phyloP scores from a whole-genome alignment of 768 basidiomycete species.

The Collybiopsis luxurians region DNA sequence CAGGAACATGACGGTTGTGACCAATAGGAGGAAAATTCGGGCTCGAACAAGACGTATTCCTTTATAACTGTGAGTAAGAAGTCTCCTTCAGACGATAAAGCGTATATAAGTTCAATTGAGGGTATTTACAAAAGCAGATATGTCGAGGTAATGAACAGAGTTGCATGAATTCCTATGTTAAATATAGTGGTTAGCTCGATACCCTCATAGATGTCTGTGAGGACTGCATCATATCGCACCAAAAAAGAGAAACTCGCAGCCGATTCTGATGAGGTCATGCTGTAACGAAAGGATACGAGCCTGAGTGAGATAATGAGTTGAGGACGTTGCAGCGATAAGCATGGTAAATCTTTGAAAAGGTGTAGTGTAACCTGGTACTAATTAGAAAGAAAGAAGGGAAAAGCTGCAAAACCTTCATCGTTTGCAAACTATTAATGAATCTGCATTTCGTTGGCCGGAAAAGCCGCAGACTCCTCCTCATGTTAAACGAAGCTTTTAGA shows the following conservation, averaged over 20 bases:
- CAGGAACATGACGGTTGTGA: background rate
- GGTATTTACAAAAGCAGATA: background rate
- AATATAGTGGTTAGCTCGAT: background rate
- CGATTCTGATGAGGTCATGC: background rate
- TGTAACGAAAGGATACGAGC: background rate
- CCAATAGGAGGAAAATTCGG: background rate
- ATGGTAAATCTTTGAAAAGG: background rate
- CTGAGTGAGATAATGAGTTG: background rate
- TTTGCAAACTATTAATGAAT: too few relatives aligned
- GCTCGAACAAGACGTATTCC: background rate
- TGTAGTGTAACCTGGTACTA: background rate
- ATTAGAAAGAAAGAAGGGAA: too few relatives aligned
- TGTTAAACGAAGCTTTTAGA: too few relatives aligned
- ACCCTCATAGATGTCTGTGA: background rate
- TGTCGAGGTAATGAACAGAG: background rate
- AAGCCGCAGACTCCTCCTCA: too few relatives aligned
- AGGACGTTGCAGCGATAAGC: background rate
- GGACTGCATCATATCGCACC: too few relatives aligned
- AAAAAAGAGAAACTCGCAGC: constrained; percentile 3
- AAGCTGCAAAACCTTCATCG: too few relatives aligned
- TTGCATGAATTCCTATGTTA: background rate
- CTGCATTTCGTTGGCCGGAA: too few relatives aligned
- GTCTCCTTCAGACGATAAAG: background rate
- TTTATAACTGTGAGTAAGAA: background rate
- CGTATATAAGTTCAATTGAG: too few relatives aligned